Percentiles rank a stretch among this genome's conserved stretches.
Evolutionary conservation across 495 filamentous ascomycete genomes (phyloP).

Genomic region (Astrothelium subdiscretum): DNA sequence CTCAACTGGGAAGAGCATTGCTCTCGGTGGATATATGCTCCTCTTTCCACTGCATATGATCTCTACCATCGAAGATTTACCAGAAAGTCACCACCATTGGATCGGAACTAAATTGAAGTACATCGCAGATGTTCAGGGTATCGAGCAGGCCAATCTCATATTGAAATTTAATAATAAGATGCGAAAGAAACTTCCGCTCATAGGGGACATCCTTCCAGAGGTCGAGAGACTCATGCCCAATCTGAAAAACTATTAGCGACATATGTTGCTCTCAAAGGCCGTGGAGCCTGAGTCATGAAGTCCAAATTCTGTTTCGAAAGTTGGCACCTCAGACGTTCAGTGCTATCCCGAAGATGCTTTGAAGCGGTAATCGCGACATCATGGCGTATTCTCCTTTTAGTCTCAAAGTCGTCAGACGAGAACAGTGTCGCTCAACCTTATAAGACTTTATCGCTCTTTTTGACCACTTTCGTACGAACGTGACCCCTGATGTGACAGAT

Average conservation of each 20-base stretch:
- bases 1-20: neutral
- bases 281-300: neutral
- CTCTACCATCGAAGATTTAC: neutral
- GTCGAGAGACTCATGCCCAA: neutral
- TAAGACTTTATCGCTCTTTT: no score
- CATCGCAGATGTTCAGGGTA: neutral
- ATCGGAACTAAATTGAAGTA: neutral
- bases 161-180: neutral
- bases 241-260: neutral
- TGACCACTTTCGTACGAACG: no score
- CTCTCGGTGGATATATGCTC: neutral
- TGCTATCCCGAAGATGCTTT: no score
- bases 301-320: no score
- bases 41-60: neutral
- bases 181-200: neutral
- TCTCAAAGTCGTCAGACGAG: no score
- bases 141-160: neutral
- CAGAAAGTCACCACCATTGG: neutral
- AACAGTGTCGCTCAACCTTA: no score
- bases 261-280: neutral
- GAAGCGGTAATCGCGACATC: no score
- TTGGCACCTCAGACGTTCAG: no score
- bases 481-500: no score
- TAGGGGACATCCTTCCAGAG: neutral
- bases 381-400: no score